Conservation (phyloP, 2,329 filamentous ascomycete species). For the Celoporthe dispersa region DNA sequence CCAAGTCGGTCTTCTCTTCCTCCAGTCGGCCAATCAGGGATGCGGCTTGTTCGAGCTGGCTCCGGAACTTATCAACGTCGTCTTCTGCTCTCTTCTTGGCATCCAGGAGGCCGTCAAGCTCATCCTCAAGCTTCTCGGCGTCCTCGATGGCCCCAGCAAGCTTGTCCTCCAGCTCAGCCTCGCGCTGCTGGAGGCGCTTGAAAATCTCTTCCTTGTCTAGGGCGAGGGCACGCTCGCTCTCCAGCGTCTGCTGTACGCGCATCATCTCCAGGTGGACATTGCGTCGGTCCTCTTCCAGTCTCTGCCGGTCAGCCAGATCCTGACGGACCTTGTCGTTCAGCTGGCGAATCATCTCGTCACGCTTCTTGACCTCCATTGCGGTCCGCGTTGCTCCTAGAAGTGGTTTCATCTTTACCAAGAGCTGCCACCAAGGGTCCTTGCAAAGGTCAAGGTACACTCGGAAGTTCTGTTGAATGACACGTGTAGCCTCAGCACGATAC, state of each 20-base stretch:
- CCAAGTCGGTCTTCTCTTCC: conserved; percentile 79
- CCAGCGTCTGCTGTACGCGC: conserved; percentile 88
- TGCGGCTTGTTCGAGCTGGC: conserved; percentile 89
- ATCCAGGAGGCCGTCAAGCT: conserved; percentile 84
- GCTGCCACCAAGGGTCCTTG: conserved; percentile 95
- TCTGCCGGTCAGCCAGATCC: conserved; percentile 75
- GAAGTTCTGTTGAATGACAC: conserved; percentile 94
- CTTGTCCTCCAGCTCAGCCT: conserved; percentile 90
- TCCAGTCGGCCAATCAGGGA: conserved; percentile 85
- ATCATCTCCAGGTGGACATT: conserved; percentile 86
- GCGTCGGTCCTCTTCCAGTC: conserved; percentile 87
- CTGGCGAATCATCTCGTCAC: conserved; percentile 89
- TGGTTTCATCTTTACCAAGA: conserved; percentile 94
- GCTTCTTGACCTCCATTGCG: conserved; percentile 89
- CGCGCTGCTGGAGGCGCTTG: conserved; percentile 90
- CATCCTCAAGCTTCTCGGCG: conserved; percentile 90
- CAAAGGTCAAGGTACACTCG: conserved; percentile 88
- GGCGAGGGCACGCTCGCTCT: conserved; percentile 93
- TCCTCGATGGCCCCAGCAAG: conserved; percentile 90
- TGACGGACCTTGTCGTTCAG: conserved; percentile 82
- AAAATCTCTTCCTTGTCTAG: conserved; percentile 99
- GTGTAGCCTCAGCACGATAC: conserved; percentile 91
- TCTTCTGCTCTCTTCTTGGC: conserved; percentile 89
- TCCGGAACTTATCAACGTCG: conserved; percentile 76
- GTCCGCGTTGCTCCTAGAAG: conserved; percentile 90